Evolutionary conservation across 2,329 filamentous ascomycete genomes (phyloP), one percentile per base, ranked within the genome.

Genomic region (Daldinia sp.): DNA sequence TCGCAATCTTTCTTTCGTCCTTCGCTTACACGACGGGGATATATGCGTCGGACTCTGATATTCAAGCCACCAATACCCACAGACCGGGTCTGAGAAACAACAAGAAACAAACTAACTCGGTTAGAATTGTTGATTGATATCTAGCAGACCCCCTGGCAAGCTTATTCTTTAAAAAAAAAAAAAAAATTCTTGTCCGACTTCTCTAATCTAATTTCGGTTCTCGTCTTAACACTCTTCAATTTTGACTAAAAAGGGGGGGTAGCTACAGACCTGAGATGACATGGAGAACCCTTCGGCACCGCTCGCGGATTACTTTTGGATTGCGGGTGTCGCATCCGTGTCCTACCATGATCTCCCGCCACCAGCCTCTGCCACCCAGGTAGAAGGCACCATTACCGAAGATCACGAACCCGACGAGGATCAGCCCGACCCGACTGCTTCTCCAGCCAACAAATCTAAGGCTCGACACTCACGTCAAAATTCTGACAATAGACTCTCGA

Each of bases 231-330:
- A 53, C 25, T 53, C 37, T 49, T 65, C 27, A 55, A 29, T 52
- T 41, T 58, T 41, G 45, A 55, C 21, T 39, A 27, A 51, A 61
- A 57, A 37, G 37, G 45, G 56, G 59, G 61, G 25, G 54, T 56
- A 67, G 67, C 67, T 67, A 55, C 48, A 58, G 68, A 69, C 66
- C 56, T 71, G 68, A 62, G 66, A 73, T 75, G 82, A 78, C 79
- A 87, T 87, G 85, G 85, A 87, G 74, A 80, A 77, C 78, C 82
- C 86, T 62, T 87, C 87, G 67, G 83, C 83, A 68, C 88, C 88
- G 74, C 82, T 91, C 75, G 88, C 88, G 77, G 88, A 91, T 77
- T 91, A 91, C 79, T 91, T 91, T 77, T 91, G 88, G 88, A 90
- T 91, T 75, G 88, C 88, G 69, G 88, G 88, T 72, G 82, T 91